Percentiles rank a stretch among this genome's conserved stretches.
Evolutionary conservation across 768 basidiomycete species (phyloP).

Genomic region (Cystoderma amianthinum): DNA sequence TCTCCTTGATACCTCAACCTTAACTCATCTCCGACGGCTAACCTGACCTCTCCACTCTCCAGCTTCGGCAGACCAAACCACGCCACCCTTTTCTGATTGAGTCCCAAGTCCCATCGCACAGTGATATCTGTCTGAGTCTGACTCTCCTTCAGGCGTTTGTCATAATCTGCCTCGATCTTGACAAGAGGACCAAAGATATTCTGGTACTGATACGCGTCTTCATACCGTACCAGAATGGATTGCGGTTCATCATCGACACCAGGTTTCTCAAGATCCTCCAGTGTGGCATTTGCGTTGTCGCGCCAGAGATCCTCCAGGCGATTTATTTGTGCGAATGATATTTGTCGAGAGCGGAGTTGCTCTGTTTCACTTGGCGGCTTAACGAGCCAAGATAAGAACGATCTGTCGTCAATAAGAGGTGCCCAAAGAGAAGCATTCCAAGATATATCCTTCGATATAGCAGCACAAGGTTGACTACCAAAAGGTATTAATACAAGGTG

Average conservation of each 20-base stretch:
- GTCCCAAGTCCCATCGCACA: constrained; percentile 94
- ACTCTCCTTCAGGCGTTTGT: constrained; percentile 95
- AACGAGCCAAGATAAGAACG: constrained; percentile 98
- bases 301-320: constrained; percentile 97
- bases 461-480: constrained; percentile 91
- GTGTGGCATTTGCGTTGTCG: constrained; percentile 88
- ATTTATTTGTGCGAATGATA: constrained; percentile 95
- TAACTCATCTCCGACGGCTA: constrained; percentile 96
- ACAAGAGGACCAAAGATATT: constrained; percentile 99
- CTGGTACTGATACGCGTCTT: constrained; percentile 99
- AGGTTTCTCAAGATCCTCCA: constrained; percentile 96
- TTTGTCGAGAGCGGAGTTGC: constrained; percentile 92
- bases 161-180: constrained; percentile 99
- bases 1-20: constrained; percentile 86
- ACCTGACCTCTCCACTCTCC: constrained; percentile 94
- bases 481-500: not conserved
- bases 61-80: constrained; percentile 97
- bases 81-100: constrained; percentile 98
- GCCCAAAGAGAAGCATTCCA: constrained; percentile 99
- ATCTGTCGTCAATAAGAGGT: constrained; percentile 96
- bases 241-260: constrained; percentile 98
- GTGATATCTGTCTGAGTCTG: constrained; percentile 97
- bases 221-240: constrained; percentile 83
- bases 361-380: constrained; percentile 96
- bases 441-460: constrained; percentile 94